These are phyloP conservation scores for Peribolospora baueri DNA, from an alignment of 768 basidiomycete species.

Conservation along the genomic window DNA sequence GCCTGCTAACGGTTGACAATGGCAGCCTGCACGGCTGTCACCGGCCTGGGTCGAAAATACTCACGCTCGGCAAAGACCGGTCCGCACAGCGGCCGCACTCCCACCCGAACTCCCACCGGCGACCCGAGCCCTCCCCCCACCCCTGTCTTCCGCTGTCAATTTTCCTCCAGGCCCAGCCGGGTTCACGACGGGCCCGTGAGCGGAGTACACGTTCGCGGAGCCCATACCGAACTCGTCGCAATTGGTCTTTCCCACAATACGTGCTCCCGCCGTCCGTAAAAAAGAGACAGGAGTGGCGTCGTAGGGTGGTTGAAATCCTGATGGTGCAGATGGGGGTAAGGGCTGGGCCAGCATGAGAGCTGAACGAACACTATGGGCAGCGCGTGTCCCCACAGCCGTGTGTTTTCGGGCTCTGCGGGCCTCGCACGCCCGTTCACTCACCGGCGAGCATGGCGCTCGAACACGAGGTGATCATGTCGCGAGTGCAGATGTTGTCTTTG, in stretches of 20 bases:
- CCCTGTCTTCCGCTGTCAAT: conserved; percentile 1
- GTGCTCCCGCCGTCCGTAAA: conserved; percentile 37
- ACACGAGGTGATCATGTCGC: conserved; percentile 42
- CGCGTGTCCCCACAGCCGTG: no score
- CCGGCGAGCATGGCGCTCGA: conserved; percentile 50
- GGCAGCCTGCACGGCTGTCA: not conserved
- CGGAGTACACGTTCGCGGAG: conserved; percentile 49
- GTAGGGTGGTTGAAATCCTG: conserved; percentile 55
- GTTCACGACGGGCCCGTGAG: conserved; percentile 57
- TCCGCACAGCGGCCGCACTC: conserved; percentile 75
- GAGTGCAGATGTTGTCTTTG: conserved; percentile 70
- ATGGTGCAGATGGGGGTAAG: not conserved
- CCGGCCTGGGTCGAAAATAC: conserved; percentile 17
- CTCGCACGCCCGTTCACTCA: conserved; percentile 14
- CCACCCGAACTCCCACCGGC: conserved; percentile 91
- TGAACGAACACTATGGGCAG: not conserved
- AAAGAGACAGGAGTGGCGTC: conserved; percentile 60
- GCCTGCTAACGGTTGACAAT: no score
- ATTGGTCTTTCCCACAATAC: conserved; percentile 68
- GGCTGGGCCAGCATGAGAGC: not conserved
- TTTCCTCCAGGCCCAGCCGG: conserved; percentile 22
- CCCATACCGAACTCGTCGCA: conserved; percentile 99
- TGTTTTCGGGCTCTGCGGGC: no score
- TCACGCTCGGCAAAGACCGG: conserved; percentile 59
- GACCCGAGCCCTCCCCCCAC: conserved; percentile 27